Evolutionary conservation across 108 stramenopile genomes (phyloP).

Genomic region (Cylindrotheca closterium): DNA sequence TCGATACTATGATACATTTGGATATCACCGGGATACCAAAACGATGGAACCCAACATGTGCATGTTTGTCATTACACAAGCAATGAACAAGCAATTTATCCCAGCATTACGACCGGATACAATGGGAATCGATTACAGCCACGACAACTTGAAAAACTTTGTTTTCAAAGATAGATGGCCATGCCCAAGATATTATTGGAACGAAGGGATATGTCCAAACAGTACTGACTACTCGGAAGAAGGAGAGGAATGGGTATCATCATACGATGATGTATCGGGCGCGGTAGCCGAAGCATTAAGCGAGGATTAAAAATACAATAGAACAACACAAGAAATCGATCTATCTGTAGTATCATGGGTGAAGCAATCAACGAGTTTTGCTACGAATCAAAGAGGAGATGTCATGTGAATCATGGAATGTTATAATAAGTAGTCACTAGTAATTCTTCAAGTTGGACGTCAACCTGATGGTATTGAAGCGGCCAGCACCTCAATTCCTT

Average conservation of each 20-base stretch:
- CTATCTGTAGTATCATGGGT: neutral
- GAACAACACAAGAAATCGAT: neutral
- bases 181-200: neutral
- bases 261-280: neutral
- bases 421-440: too few species aligned
- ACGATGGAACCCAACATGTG: slow-evolving; percentile 54
- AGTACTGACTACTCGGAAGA: neutral
- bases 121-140: slow-evolving; percentile 63
- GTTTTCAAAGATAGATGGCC: neutral
- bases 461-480: too few species aligned
- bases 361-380: neutral
- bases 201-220: neutral
- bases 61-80: slow-evolving; percentile 39
- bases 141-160: slow-evolving; percentile 23
- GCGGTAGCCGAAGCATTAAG: too few species aligned
- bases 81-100: slow-evolving; percentile 41
- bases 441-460: too few species aligned
- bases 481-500: too few species aligned
- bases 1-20: slow-evolving; percentile 48
- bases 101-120: slow-evolving; percentile 40
- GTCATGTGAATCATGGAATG: too few species aligned
- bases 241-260: neutral
- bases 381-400: neutral
- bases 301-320: neutral
- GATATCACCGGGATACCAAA: slow-evolving; percentile 42